Conservation (phyloP, 768 basidiomycete genomes). For the Pleurotus djamor region DNA sequence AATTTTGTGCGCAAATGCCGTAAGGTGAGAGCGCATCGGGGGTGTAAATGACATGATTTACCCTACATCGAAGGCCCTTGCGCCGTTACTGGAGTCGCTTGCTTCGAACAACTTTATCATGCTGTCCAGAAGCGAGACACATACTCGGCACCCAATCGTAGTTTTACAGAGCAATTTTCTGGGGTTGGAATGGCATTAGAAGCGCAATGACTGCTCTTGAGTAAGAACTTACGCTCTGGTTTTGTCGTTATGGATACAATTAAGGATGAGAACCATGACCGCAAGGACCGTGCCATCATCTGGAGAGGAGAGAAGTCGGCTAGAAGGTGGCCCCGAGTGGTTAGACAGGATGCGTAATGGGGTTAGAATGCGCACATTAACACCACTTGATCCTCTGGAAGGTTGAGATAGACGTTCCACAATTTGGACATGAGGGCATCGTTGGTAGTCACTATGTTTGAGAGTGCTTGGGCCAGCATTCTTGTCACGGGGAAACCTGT, state of each 20-base stretch:
- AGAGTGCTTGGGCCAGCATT: conserved; percentile 73
- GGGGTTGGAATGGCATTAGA: background rate
- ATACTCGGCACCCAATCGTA: conserved; percentile 60
- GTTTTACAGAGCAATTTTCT: conserved; percentile 56
- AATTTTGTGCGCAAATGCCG: conserved; percentile 3
- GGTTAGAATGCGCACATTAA: conserved; percentile 54
- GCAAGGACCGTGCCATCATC: conserved; percentile 62
- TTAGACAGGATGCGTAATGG: conserved; percentile 6
- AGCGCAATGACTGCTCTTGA: background rate
- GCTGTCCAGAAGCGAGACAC: conserved; percentile 64
- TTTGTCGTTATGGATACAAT: conserved; percentile 61
- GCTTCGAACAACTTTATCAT: conserved; percentile 72
- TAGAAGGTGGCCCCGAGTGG: conserved; percentile 16
- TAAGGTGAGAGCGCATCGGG: conserved; percentile 1
- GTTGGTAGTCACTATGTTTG: conserved; percentile 82
- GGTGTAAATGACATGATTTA: conserved; percentile 24
- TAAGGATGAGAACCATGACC: conserved; percentile 68
- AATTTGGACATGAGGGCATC: conserved; percentile 50
- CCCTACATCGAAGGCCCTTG: conserved; percentile 77
- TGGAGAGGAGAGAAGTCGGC: conserved; percentile 61
- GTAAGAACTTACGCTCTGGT: conserved; percentile 48
- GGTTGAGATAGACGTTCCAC: conserved; percentile 64
- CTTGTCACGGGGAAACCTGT: conserved; percentile 64
- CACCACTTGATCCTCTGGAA: conserved; percentile 72
- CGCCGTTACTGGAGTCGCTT: conserved; percentile 61